Percentiles rank a stretch among this genome's conserved stretches.
phyloP scores from a whole-genome alignment of 225 moss, liverwort and hornwort species.

The Rhytidiadelphus loreus region DNA sequence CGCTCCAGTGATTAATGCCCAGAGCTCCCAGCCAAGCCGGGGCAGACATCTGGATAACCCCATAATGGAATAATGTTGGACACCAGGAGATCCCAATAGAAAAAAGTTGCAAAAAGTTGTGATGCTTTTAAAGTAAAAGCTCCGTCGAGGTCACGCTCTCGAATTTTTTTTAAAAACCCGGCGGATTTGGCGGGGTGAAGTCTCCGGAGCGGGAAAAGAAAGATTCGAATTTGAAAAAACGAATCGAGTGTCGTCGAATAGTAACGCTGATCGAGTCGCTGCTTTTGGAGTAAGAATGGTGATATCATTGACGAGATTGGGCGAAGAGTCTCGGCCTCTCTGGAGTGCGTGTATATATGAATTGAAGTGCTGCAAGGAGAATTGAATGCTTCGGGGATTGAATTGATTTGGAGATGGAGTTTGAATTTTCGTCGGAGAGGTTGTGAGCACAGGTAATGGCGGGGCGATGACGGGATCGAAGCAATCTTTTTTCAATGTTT shows the following conservation, averaged over 20 bases:
- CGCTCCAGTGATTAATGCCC: neutral
- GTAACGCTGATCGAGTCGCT: neutral
- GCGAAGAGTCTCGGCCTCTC: too few species aligned
- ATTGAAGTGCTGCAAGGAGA: neutral
- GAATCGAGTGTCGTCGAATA: neutral
- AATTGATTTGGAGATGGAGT: neutral
- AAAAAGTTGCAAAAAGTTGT: neutral
- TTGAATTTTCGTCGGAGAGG: neutral
- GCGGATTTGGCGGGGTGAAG: neutral
- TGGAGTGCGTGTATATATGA: neutral
- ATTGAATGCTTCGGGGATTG: neutral
- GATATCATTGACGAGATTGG: neutral
- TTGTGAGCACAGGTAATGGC: neutral
- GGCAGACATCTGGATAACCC: neutral
- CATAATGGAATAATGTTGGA: neutral
- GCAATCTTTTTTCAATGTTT: neutral
- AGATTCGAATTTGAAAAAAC: neutral
- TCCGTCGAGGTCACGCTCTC: neutral
- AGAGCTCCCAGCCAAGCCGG: neutral
- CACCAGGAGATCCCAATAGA: too few species aligned
- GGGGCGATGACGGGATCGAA: neutral
- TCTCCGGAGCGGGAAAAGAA: neutral
- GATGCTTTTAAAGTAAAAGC: neutral
- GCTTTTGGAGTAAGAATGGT: neutral
- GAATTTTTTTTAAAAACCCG: neutral